phyloP scores from a whole-genome alignment of 148 eudicot genomes.

The Fagopyrum esculentum region DNA sequence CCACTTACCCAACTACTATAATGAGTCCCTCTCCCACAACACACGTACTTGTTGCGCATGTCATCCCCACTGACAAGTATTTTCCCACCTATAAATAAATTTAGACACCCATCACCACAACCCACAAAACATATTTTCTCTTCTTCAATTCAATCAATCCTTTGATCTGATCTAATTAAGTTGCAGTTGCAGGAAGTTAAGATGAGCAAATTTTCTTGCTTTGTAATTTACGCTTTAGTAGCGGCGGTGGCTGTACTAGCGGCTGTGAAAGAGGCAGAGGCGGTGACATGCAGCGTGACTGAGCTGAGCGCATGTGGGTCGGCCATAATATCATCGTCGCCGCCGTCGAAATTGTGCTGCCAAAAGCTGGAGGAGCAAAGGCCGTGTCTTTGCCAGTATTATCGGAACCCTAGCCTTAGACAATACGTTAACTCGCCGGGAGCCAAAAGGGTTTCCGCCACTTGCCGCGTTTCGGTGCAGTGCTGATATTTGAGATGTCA shows the following conservation, averaged over 20 bases:
- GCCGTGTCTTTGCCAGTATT: conserved; percentile 32
- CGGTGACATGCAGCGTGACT: conserved; percentile 36
- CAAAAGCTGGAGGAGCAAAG: conserved; percentile 33
- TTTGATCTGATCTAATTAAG: too few relatives aligned
- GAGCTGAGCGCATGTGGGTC: conserved; percentile 37
- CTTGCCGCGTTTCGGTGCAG: conserved; percentile 21
- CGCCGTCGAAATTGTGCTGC: conserved; percentile 40
- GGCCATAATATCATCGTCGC: conserved; percentile 24
- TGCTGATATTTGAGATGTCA: conserved; percentile 12
- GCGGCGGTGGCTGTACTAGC: background rate
- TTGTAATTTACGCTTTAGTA: background rate
- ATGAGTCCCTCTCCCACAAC: too few relatives aligned
- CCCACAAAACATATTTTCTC: too few relatives aligned
- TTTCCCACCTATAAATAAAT: too few relatives aligned
- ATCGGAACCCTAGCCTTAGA: conserved; percentile 22
- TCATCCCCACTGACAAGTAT: too few relatives aligned
- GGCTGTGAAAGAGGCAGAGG: conserved; percentile 11
- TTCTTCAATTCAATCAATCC: too few relatives aligned
- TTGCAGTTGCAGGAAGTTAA: too few relatives aligned
- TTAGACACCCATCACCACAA: too few relatives aligned
- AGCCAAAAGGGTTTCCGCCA: conserved; percentile 28
- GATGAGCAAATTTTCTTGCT: background rate
- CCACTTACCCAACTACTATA: too few relatives aligned
- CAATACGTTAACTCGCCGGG: conserved; percentile 27
- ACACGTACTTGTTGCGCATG: too few relatives aligned